Conservation (phyloP, 2,329 filamentous ascomycete species). For the Scedosporium boydii region DNA sequence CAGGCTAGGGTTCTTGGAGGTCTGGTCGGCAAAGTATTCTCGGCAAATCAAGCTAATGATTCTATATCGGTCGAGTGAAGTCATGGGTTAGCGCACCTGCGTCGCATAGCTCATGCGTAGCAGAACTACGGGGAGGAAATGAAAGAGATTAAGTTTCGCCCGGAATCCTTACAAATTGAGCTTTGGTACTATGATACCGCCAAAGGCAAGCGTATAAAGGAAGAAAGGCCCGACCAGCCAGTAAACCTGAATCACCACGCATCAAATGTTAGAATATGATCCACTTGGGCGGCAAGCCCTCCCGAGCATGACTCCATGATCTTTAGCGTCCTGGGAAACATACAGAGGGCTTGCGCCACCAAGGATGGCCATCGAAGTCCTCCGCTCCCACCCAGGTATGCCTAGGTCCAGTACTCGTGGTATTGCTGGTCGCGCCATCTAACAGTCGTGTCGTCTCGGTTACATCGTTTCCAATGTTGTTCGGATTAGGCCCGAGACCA, state of each 20-base stretch:
- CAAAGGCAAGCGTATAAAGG: slow-evolving; percentile 77
- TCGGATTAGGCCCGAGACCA: not conserved
- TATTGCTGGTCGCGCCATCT: slow-evolving; percentile 15
- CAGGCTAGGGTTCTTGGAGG: slow-evolving; percentile 46
- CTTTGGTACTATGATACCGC: slow-evolving; percentile 76
- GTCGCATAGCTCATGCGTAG: not conserved
- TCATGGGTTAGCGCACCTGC: not conserved
- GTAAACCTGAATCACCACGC: slow-evolving; percentile 47
- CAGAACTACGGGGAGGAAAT: not conserved
- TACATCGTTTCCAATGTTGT: slow-evolving; percentile 9
- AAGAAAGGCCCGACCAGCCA: slow-evolving; percentile 78
- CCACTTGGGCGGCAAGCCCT: not conserved
- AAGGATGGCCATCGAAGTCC: slow-evolving; percentile 52
- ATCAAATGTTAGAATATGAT: slow-evolving; percentile 15
- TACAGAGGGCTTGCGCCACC: slow-evolving; percentile 56
- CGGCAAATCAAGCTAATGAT: slow-evolving; percentile 77
- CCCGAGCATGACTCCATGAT: not conserved
- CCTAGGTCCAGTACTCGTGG: slow-evolving; percentile 1
- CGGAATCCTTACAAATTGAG: slow-evolving; percentile 56
- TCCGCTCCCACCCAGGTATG: slow-evolving; percentile 37
- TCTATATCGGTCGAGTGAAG: slow-evolving; percentile 22
- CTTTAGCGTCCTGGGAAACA: not conserved
- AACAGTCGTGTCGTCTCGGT: slow-evolving; percentile 31
- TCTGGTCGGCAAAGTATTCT: slow-evolving; percentile 66
- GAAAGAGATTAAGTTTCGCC: too few relatives aligned